phyloP scores from a whole-genome alignment of 2,329 filamentous ascomycete species.

The Trichoderma simmonsii region DNA sequence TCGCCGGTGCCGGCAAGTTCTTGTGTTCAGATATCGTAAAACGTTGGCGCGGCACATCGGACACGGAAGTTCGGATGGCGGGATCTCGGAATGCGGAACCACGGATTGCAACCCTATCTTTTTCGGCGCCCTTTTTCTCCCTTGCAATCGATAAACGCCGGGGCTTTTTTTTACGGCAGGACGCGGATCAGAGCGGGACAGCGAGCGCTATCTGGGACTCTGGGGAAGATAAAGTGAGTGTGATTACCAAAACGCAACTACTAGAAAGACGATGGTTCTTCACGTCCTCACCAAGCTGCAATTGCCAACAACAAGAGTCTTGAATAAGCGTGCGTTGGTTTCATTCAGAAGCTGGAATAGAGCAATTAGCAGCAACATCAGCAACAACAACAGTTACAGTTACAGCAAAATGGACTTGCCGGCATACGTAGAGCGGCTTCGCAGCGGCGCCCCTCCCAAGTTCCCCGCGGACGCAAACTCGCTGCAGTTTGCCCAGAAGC shows the following conservation, averaged over 20 bases:
- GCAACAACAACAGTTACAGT: neutral
- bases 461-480: constrained; percentile 50
- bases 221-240: constrained; percentile 17
- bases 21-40: neutral
- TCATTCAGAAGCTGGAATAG: neutral
- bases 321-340: neutral
- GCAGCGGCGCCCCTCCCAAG: constrained; percentile 38
- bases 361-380: neutral
- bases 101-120: neutral
- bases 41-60: neutral
- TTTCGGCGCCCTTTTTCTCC: neutral
- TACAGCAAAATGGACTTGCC: constrained; percentile 37
- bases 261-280: neutral
- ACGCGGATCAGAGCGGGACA: neutral
- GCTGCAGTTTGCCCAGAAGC: constrained; percentile 45
- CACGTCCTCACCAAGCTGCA: neutral
- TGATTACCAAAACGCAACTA: constrained; percentile 9
- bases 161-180: neutral
- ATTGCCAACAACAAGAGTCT: neutral
- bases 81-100: constrained; percentile 8
- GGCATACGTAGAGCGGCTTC: constrained; percentile 38
- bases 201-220: neutral
- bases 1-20: neutral
- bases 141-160: neutral
- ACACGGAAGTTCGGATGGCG: constrained; percentile 31